Evolutionary conservation across 305 asterid species (phyloP).

Genomic region (Nicotiana rustica): DNA sequence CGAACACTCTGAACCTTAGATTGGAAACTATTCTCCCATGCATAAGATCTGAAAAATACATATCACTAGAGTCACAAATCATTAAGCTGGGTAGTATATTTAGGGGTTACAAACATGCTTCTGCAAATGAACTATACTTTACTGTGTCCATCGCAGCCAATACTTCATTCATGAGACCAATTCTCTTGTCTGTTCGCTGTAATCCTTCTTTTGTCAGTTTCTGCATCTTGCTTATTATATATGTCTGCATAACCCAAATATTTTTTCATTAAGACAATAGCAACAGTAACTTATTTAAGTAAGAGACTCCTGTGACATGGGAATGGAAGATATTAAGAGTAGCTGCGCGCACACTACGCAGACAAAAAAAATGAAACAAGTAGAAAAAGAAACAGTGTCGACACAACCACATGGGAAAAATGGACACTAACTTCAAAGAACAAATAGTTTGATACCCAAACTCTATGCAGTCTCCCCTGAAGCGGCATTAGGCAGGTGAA

Average conservation of each 20-base stretch:
- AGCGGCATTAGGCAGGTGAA: not conserved
- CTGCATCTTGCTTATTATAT: slow-evolving; percentile 81
- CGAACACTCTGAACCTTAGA: slow-evolving; percentile 82
- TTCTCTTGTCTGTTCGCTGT: slow-evolving; percentile 89
- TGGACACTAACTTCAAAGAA: not conserved
- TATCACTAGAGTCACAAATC: slow-evolving; percentile 11
- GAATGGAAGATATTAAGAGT: slow-evolving; percentile 23
- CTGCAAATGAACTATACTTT: slow-evolving; percentile 55
- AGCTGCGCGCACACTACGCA: not conserved
- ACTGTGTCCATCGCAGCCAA: slow-evolving; percentile 98
- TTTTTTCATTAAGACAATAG: slow-evolving; percentile 27
- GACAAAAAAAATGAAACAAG: not conserved
- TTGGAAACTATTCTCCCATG: slow-evolving; percentile 95
- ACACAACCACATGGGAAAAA: not conserved
- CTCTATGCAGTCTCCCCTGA: not conserved
- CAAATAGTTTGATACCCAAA: slow-evolving; percentile 15
- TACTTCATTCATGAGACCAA: slow-evolving; percentile 91
- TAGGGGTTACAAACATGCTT: slow-evolving; percentile 19
- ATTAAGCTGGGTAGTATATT: not conserved
- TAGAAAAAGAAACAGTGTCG: not conserved
- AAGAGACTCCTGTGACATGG: slow-evolving; percentile 17
- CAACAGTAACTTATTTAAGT: not conserved
- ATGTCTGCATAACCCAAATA: slow-evolving; percentile 66
- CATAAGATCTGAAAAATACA: slow-evolving; percentile 77
- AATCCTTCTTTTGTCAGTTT: slow-evolving; percentile 84